Base-by-base conservation (phyloP, 139 green algal genomes). In the Astrephomene gubernaculifera region DNA sequence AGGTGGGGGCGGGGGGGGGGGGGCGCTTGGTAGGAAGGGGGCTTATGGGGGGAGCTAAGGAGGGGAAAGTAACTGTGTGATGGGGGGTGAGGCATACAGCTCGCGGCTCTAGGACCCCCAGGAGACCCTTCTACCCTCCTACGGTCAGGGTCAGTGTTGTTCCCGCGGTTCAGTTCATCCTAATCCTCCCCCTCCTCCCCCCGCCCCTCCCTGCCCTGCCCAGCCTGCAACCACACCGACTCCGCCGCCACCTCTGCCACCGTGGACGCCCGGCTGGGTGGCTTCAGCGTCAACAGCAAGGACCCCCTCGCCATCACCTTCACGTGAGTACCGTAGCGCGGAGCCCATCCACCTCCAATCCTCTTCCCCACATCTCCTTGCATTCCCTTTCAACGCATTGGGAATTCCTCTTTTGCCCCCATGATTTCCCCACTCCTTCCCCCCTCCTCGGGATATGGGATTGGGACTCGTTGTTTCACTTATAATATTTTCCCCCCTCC, bases 241-340 rank as follows among this genome's bases (percentile, higher is more conserved):
- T 63, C n/a, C n/a, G 17, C 22, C 10, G 43, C 44, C 1, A 8
- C 27, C 10, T 1, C 31, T 12, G 43, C 29, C 44, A 35, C 14
- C 39, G 24, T 63, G 8, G 92, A 96, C 87, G 91, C 72, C 31
- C 49, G 90, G 36, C 64, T 95, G n/a, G n/a, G n/a, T 8, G 35
- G 36, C 14, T 78, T 64, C 31, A 24, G 31, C 1, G n/a, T 52
- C 24, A 49, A 41, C n/a, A 7, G 38, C 39, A 75, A 39, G 31
- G 86, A 87, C 53, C 33, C 53, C 53, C 71, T 87, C 44, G 67
- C 79, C 33, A 92, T 96, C 64, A 87, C 90, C 22, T 90, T 97
- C 69, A 79, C 83, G 87, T 91, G 43, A 87, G 83, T 57, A 57
- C 49, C 49, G 49, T 17, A 57, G 14, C n/a, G n/a, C n/a, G n/a